A percentile compares a stretch with the other conserved stretches of the same genome.
These are phyloP conservation scores for Emericellopsis atlantica DNA, from an alignment of 2,329 filamentous ascomycete genomes.

Conservation along the genomic window DNA sequence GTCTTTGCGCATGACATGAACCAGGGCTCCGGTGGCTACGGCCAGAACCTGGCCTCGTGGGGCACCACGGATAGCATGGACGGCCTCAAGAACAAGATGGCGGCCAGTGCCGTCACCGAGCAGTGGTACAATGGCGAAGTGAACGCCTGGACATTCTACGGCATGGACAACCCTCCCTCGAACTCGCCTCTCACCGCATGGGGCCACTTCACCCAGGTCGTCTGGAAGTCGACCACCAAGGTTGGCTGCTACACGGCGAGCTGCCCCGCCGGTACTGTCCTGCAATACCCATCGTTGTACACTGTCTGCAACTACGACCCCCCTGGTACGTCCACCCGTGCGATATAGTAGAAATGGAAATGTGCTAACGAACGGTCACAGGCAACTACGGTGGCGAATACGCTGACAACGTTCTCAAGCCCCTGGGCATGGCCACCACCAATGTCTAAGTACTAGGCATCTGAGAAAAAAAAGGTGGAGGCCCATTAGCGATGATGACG, in stretches of 20 bases:
- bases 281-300: slow-evolving; percentile 42
- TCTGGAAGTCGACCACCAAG: slow-evolving; percentile 24
- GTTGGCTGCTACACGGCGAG: slow-evolving; percentile 56
- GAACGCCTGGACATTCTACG: slow-evolving; percentile 45
- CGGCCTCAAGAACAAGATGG: slow-evolving; percentile 30
- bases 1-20: slow-evolving; percentile 62
- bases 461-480: neutral
- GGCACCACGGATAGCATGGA: slow-evolving; percentile 25
- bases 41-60: slow-evolving; percentile 80
- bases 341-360: neutral
- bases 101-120: slow-evolving; percentile 60
- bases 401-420: slow-evolving; percentile 30
- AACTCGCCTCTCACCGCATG: slow-evolving; percentile 50
- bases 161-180: slow-evolving; percentile 32
- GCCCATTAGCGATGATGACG: too few relatives aligned
- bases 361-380: slow-evolving; percentile 10
- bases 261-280: slow-evolving; percentile 38
- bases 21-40: slow-evolving; percentile 54
- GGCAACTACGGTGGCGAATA: slow-evolving; percentile 42
- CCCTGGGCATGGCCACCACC: neutral
- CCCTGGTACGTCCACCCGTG: slow-evolving; percentile 43
- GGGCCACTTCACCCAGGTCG: slow-evolving; percentile 40
- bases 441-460: neutral
- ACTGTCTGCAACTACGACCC: slow-evolving; percentile 83
- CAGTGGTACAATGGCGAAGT: slow-evolving; percentile 85